These are phyloP conservation scores for Globisporangium perplexum DNA, from an alignment of 352 stramenopile genomes.

Conservation along the genomic window DNA sequence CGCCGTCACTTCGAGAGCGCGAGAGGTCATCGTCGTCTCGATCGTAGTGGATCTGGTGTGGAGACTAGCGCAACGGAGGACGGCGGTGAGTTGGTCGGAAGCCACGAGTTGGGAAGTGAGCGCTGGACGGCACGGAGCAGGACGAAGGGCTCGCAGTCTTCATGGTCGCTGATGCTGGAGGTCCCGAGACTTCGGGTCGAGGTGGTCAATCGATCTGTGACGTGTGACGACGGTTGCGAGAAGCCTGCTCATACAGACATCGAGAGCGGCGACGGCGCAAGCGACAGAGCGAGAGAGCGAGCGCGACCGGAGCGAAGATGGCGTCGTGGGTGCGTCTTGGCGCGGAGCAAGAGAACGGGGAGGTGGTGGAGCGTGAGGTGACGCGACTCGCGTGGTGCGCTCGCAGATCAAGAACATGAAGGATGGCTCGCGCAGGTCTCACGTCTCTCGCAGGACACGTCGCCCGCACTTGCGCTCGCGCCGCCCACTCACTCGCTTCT, in stretches of 20 bases:
- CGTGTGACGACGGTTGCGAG: neutral
- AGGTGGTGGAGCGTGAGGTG: constrained; percentile 2
- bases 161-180: neutral
- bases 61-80: too few relatives aligned
- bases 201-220: too few relatives aligned
- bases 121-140: neutral
- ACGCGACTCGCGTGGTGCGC: neutral
- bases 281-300: neutral
- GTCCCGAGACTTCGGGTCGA: neutral
- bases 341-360: neutral
- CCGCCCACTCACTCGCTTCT: neutral
- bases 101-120: neutral
- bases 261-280: constrained; percentile 7
- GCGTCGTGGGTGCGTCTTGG: constrained; percentile 1
- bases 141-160: neutral
- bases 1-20: neutral
- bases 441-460: neutral
- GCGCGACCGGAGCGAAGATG: neutral
- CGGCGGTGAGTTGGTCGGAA: neutral
- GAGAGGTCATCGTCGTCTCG: neutral
- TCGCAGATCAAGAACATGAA: constrained; percentile 70
- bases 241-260: neutral
- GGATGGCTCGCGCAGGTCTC: constrained; percentile 51
- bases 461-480: neutral
- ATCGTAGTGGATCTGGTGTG: too few relatives aligned